phyloP scores from a whole-genome alignment of 148 eudicot species.

The Euryodendron excelsum region DNA sequence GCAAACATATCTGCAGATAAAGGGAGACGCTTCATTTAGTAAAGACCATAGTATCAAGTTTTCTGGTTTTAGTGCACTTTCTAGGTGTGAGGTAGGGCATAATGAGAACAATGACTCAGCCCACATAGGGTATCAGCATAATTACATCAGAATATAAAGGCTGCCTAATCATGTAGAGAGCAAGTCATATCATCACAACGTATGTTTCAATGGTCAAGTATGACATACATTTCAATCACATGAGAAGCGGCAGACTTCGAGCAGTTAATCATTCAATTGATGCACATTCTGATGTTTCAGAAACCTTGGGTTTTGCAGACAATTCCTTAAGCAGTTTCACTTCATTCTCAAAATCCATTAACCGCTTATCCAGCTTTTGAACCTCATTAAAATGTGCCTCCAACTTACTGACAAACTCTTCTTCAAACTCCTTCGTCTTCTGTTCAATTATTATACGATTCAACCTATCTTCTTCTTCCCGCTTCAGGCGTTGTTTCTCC shows the following conservation, averaged over 20 bases:
- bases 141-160: background rate
- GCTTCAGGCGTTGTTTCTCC: slow-evolving; percentile 52
- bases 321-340: slow-evolving; percentile 33
- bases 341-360: slow-evolving; percentile 32
- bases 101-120: background rate
- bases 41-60: background rate
- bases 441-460: slow-evolving; percentile 27
- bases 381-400: slow-evolving; percentile 25
- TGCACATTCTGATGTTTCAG: slow-evolving; percentile 19
- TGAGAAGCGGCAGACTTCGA: background rate
- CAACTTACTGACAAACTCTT: slow-evolving; percentile 21
- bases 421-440: slow-evolving; percentile 17
- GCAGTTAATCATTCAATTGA: background rate
- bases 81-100: background rate
- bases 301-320: slow-evolving; percentile 19
- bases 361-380: slow-evolving; percentile 28
- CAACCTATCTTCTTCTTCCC: slow-evolving; percentile 56
- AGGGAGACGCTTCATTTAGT: slow-evolving; percentile 5
- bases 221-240: background rate
- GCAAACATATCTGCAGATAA: no score
- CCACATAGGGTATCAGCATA: background rate
- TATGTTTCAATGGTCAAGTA: background rate
- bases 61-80: background rate
- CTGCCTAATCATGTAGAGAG: background rate
- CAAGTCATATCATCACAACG: background rate